phyloP scores from a whole-genome alignment of 306 rosid species.

The Vicia faba region DNA sequence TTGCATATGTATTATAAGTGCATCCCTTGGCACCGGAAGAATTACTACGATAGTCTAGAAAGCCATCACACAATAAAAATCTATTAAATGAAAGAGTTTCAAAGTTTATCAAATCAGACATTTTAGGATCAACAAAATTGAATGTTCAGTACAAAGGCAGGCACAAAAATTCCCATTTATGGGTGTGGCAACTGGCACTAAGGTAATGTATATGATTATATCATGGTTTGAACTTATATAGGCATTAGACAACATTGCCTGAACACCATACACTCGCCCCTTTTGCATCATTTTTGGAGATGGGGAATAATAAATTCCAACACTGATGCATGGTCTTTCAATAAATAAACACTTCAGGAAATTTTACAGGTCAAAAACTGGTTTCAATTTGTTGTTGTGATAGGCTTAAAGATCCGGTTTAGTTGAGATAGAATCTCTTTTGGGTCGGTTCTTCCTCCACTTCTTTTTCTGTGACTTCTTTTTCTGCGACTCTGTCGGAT shows the following conservation, averaged over 20 bases:
- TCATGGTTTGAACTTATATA: not conserved
- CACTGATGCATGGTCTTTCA: slow-evolving; percentile 3
- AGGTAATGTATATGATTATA: not conserved
- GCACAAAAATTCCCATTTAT: slow-evolving; percentile 7
- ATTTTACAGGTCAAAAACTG: slow-evolving; percentile 2
- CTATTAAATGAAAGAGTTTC: not conserved
- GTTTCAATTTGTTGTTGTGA: slow-evolving; percentile 22
- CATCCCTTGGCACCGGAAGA: not conserved
- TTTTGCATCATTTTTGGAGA: slow-evolving; percentile 3
- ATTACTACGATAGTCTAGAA: not conserved
- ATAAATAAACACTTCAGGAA: not conserved
- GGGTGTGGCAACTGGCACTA: not conserved
- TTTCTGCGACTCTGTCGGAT: too few relatives aligned
- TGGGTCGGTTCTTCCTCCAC: too few relatives aligned
- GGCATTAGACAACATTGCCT: slow-evolving; percentile 4
- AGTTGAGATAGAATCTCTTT: not conserved
- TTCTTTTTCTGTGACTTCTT: too few relatives aligned
- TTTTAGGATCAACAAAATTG: not conserved
- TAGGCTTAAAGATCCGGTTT: slow-evolving; percentile 41
- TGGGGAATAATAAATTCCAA: slow-evolving; percentile 1
- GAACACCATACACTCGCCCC: not conserved
- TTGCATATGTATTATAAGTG: too few relatives aligned
- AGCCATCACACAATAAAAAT: not conserved
- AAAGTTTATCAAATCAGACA: not conserved
- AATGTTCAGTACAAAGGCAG: not conserved